phyloP scores from a whole-genome alignment of 1,284 basidiomycete species.

The Bjerkandera adusta region DNA sequence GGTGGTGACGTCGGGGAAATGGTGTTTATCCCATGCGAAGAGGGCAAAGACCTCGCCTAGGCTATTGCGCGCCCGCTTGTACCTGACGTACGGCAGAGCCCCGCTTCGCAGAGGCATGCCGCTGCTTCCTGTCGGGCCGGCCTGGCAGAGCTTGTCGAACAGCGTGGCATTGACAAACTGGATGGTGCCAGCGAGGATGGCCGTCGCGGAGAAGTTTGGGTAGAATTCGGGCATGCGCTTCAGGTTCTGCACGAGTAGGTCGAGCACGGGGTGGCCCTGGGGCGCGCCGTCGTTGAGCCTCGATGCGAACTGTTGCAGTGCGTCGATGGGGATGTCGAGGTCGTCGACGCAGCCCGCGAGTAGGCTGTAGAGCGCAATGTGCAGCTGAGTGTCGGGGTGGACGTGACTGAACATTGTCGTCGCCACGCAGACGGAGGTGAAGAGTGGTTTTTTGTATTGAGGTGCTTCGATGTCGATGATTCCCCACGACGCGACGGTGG shows the following conservation, averaged over 20 bases:
- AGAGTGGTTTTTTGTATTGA: constrained; percentile 4
- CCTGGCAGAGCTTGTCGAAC: constrained; percentile 16
- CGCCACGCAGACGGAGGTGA: constrained; percentile 13
- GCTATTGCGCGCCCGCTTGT: constrained; percentile 15
- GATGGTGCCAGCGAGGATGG: constrained; percentile 14
- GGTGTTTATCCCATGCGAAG: constrained; percentile 17
- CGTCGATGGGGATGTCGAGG: constrained; percentile 9
- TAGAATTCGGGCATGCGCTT: constrained; percentile 12
- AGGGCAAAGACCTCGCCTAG: constrained; percentile 16
- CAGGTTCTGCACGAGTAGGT: constrained; percentile 13
- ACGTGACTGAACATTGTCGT: constrained; percentile 16
- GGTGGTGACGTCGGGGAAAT: constrained; percentile 14
- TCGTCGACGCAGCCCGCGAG: constrained; percentile 15
- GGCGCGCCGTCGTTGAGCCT: constrained; percentile 12
- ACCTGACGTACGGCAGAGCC: constrained; percentile 12
- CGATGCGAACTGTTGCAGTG: constrained; percentile 13
- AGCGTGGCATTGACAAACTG: constrained; percentile 17
- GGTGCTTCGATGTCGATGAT: background rate
- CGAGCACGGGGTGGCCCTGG: constrained; percentile 15
- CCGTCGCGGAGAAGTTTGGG: constrained; percentile 13
- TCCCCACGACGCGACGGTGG: constrained; percentile 10
- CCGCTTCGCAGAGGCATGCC: background rate
- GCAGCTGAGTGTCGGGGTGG: constrained; percentile 13
- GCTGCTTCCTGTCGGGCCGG: too few relatives aligned
- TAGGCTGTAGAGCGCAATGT: constrained; percentile 16